phyloP scores from a whole-genome alignment of 169 alveolate species.

The Pseudocohnilembus persalinus region DNA sequence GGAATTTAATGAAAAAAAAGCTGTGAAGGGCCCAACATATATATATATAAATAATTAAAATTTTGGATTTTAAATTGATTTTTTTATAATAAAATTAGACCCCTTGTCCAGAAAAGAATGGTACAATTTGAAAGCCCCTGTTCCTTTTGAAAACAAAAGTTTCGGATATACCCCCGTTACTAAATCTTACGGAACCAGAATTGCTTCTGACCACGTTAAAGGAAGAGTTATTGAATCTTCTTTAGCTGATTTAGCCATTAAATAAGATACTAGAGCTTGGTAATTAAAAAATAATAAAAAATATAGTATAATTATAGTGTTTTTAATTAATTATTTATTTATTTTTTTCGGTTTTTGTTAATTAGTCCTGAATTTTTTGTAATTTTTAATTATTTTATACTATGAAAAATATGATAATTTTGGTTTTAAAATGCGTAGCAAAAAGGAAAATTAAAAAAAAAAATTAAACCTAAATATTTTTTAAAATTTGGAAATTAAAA shows the following conservation, averaged over 20 bases:
- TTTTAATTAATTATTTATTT: too few species aligned
- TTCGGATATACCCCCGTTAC: conserved; percentile 72
- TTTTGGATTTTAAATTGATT: too few species aligned
- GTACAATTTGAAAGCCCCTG: conserved; percentile 79
- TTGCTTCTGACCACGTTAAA: conserved; percentile 67
- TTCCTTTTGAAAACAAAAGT: conserved; percentile 57
- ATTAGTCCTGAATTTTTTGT: too few species aligned
- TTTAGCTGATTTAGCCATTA: conserved; percentile 68
- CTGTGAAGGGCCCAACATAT: background rate
- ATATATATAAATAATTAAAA: too few species aligned
- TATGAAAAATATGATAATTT: too few species aligned
- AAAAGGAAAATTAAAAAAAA: too few species aligned
- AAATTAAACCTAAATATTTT: too few species aligned
- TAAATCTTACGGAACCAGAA: conserved; percentile 69
- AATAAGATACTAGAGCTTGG: conserved; percentile 51
- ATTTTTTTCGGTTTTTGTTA: too few species aligned
- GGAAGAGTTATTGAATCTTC: conserved; percentile 82
- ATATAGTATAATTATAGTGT: too few species aligned
- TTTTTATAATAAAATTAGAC: conserved; percentile 23
- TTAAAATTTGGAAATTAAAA: too few species aligned
- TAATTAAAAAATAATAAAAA: conserved; percentile 1
- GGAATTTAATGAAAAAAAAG: conserved; percentile 13
- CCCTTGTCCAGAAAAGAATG: conserved; percentile 78
- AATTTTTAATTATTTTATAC: too few species aligned
- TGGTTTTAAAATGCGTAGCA: too few species aligned